Base-by-base conservation (phyloP, 192 early-diverging fungal genomes). In the Podila verticillata region DNA sequence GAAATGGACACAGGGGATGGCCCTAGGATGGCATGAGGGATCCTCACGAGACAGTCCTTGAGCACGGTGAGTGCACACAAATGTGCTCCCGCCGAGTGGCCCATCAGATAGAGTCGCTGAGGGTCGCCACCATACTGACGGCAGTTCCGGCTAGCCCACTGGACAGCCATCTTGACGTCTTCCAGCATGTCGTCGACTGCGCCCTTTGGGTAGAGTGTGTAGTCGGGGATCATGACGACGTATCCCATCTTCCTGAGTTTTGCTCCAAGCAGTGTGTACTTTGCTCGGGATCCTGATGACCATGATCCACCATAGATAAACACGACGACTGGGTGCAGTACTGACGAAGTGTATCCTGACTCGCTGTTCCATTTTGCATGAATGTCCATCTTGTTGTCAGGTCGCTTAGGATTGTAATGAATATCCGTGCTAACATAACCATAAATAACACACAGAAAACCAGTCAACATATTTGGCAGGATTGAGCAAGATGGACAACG, bases 241-340 rank as follows among this genome's bases (percentile, higher is more conserved):
- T 88, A 88, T 17, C 87, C 87, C 57, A 88, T 61, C 6, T 75
- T 61, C 63, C 87, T 78, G 30, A 88, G 60, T 1, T 70, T 81
- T 28, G 85, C 83, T 2, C 84, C 87, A 35, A 85, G 29, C 9
- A 83, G 56, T 1, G 69, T 78, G 57, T 88, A 88, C 19, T 80
- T 34, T 9, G 19, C 29, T 57, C 83, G 85, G 26, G 67, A 61
- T 22, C 87, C 87, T 35, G 78, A 82, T 10, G 79, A 70, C 87
- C 87, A 88, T 7, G 84, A 63, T 19, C 87, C 85, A 32, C 87
- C 87, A 65, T 88, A 80, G 58, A 88, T 69, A 57, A 88, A 88
- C 0, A 88, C 66, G 44, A 88, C 59, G 7, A 87, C 82, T n/a
- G 87, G 87, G 22, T 60, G 56, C 5, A 35, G 26, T 19, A 48